Evolutionary conservation across 768 basidiomycete genomes (phyloP), one percentile per base, ranked within the genome.

Genomic region (Leccinum rimulosum): DNA sequence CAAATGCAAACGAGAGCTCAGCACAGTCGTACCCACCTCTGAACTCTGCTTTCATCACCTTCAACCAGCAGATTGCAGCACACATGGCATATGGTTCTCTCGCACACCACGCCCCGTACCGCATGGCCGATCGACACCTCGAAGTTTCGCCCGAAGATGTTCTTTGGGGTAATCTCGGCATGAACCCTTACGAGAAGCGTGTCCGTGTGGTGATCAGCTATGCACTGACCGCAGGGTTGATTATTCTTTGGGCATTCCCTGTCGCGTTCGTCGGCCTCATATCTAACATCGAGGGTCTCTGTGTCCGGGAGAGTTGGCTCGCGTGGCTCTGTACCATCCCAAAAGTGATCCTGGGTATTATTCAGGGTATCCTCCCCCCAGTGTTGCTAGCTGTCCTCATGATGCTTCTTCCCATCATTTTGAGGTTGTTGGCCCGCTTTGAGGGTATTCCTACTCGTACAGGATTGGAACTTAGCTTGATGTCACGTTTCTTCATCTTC

Each of bases 401-500:
- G 87, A 84, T 94, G 85, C 78, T 98, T 7, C 79, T 99, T 84
- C 87, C 81, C 0, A 90, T 94, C 67, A 66, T 98, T 15, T 73
- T 98, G 59, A 82, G 96, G 40, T 75, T 92, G 22, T 76, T 98
- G 30, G 91, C 86, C 12, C 79, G 83, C 19, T 88, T 97, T 55
- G 93, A 98, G 75, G 97, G 97, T 19, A 92, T 94, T 19, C 95
- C 96, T 0, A 87, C 90, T 64, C 80, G 81, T 35, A 91, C 87
- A 0, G 88, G 85, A 1, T 75, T 98, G 45, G 96, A 99, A 66
- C 81, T 97, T 5, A 91, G 88, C 54, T 74, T 99, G 68, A 97
- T 98, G 95, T 87, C 85, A 1, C 80, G 97, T 22, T 98, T 81
- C 76, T 96, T 96, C 77, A 77, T 93, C 62, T 97, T 97, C 81